phyloP scores from a whole-genome alignment of 768 basidiomycete genomes.

The Termitomyces sp. region DNA sequence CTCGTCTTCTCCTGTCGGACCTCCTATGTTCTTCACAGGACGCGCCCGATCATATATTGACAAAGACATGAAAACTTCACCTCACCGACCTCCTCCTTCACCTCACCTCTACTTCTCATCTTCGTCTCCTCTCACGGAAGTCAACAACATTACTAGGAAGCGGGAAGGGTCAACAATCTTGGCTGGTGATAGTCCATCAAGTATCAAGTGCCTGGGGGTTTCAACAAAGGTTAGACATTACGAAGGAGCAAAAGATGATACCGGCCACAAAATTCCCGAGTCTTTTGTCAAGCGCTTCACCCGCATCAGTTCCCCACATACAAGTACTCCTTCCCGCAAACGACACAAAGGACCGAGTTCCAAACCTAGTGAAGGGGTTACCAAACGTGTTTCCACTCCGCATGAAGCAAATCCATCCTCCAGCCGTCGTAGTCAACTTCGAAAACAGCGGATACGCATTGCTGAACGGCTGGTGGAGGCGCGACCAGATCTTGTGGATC shows the following conservation, averaged over 20 bases:
- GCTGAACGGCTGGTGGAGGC: slow-evolving; percentile 37
- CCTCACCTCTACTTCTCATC: not conserved
- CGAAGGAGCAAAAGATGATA: not conserved
- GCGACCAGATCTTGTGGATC: slow-evolving; percentile 34
- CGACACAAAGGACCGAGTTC: not conserved
- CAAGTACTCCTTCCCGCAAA: not conserved
- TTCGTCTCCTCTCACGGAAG: slow-evolving; percentile 7
- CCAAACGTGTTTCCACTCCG: too few relatives aligned
- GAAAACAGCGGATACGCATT: slow-evolving; percentile 20
- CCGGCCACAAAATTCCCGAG: not conserved
- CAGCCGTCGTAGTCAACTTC: slow-evolving; percentile 9
- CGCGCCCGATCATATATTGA: not conserved
- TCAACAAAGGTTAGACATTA: not conserved
- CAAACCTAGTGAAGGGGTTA: not conserved
- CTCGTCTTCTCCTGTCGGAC: slow-evolving; percentile 14
- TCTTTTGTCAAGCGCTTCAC: not conserved
- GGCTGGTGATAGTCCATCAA: not conserved
- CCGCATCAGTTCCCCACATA: not conserved
- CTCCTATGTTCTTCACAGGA: not conserved
- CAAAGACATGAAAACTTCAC: not conserved
- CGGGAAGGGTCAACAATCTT: not conserved
- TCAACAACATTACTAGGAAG: slow-evolving; percentile 5
- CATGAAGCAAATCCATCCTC: not conserved
- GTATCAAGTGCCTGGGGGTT: not conserved
- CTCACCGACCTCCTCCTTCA: slow-evolving; percentile 1